A percentile compares a stretch with the other conserved stretches of the same genome.
These are phyloP conservation scores for Vicia villosa DNA, from an alignment of 306 rosid species.

Conservation along the genomic window DNA sequence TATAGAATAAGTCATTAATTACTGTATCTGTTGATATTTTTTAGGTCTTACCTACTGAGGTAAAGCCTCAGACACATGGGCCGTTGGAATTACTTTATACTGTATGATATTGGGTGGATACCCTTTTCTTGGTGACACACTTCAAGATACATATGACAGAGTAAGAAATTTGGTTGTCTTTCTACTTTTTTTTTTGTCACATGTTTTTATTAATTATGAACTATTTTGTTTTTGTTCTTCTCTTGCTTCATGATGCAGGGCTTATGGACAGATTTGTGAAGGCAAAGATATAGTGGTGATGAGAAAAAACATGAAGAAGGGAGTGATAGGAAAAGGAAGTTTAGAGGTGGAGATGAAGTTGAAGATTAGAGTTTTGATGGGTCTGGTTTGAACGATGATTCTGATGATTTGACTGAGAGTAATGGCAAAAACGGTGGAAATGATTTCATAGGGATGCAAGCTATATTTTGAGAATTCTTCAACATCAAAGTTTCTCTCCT, in stretches of 20 bases:
- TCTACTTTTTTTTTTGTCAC: neutral
- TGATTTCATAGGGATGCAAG: slow-evolving; percentile 60
- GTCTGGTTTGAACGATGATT: slow-evolving; percentile 75
- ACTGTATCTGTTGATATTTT: slow-evolving; percentile 27
- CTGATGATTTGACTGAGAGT: slow-evolving; percentile 71
- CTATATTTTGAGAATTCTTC: too few species aligned
- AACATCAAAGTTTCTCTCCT: too few species aligned
- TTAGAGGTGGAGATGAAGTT: slow-evolving; percentile 44
- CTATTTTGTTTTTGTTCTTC: neutral
- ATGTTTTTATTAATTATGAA: slow-evolving; percentile 1
- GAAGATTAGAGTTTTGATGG: slow-evolving; percentile 73
- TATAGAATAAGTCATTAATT: too few species aligned
- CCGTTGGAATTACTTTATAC: slow-evolving; percentile 93
- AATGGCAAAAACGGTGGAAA: slow-evolving; percentile 54
- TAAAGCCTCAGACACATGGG: slow-evolving; percentile 95
- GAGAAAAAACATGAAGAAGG: slow-evolving; percentile 50
- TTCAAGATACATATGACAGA: slow-evolving; percentile 96
- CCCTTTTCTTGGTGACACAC: slow-evolving; percentile 97
- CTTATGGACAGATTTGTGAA: too few species aligned
- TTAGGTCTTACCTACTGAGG: slow-evolving; percentile 83
- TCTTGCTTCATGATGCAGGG: too few species aligned
- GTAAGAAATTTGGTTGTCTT: slow-evolving; percentile 43
- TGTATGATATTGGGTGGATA: slow-evolving; percentile 86
- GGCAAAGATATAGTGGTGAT: too few species aligned
- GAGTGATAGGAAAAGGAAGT: slow-evolving; percentile 52